Evolutionary conservation across 139 green algal species (phyloP).

Genomic region (Protoeuglena noctilucae): DNA sequence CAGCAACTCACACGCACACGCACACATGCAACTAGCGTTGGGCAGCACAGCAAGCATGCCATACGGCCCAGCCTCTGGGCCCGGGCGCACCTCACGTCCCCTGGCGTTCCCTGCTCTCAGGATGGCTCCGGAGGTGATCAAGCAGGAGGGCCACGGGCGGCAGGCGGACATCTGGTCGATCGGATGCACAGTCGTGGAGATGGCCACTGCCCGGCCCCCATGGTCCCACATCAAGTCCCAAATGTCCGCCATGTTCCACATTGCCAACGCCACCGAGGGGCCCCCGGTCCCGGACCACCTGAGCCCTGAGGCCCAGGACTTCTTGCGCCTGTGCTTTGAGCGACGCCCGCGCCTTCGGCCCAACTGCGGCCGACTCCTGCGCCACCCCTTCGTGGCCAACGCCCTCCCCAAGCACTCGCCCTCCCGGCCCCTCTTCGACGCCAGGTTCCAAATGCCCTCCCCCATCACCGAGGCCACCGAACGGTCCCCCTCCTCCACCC

Average conservation of each 20-base stretch:
- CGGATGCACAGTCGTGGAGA: slow-evolving; percentile 90
- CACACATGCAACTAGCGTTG: too few relatives aligned
- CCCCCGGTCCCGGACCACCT: slow-evolving; percentile 60
- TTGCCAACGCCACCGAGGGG: slow-evolving; percentile 56
- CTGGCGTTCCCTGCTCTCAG: slow-evolving; percentile 4
- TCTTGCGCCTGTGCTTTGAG: slow-evolving; percentile 87
- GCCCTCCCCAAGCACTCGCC: background rate
- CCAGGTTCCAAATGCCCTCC: background rate
- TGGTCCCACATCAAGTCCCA: slow-evolving; percentile 36
- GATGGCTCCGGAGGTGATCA: slow-evolving; percentile 98
- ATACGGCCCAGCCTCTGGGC: too few relatives aligned
- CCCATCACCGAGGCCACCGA: background rate
- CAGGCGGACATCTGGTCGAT: slow-evolving; percentile 91
- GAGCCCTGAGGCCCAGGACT: slow-evolving; percentile 61
- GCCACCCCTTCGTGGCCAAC: slow-evolving; percentile 53
- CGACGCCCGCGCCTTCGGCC: slow-evolving; percentile 41
- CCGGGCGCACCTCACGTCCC: background rate
- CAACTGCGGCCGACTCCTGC: slow-evolving; percentile 45
- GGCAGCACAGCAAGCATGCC: too few relatives aligned
- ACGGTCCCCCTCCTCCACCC: too few relatives aligned
- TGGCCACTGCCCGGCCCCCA: slow-evolving; percentile 77
- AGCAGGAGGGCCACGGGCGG: slow-evolving; percentile 45
- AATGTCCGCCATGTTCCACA: slow-evolving; percentile 77
- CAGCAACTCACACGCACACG: too few relatives aligned
- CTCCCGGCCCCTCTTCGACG: background rate